Evolutionary conservation across 768 basidiomycete genomes (phyloP).

Genomic region (Boletus rubroflammeus): DNA sequence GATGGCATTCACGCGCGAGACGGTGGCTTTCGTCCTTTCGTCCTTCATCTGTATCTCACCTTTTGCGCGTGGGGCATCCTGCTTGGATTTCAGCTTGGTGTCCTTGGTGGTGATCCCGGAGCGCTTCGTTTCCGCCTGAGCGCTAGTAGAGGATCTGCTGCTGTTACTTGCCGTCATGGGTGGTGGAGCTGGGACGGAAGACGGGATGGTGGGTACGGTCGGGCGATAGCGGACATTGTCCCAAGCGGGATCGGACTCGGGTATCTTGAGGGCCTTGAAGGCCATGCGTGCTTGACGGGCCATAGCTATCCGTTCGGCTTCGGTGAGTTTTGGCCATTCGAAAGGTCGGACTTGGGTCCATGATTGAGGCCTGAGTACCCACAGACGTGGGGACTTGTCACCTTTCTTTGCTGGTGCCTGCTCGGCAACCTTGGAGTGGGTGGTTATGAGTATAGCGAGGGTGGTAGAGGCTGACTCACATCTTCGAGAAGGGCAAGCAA

Average conservation of each 20-base stretch:
- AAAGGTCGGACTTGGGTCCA: conserved; percentile 73
- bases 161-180: conserved; percentile 17
- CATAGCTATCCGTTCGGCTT: conserved; percentile 46
- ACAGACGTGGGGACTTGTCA: conserved; percentile 39
- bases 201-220: conserved; percentile 11
- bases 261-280: conserved; percentile 50
- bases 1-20: conserved; percentile 28
- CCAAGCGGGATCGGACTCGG: conserved; percentile 63
- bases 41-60: conserved; percentile 38
- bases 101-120: conserved; percentile 43
- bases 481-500: conserved; percentile 48
- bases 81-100: conserved; percentile 38
- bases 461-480: conserved; percentile 31
- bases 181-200: conserved; percentile 15
- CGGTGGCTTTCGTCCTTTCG: conserved; percentile 32
- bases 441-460: neutral
- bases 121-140: conserved; percentile 41
- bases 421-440: conserved; percentile 48
- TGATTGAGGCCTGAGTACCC: conserved; percentile 50
- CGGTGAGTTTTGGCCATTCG: conserved; percentile 51
- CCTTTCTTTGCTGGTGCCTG: conserved; percentile 32
- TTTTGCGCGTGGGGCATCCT: conserved; percentile 29
- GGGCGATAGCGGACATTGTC: conserved; percentile 42
- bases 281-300: conserved; percentile 49
- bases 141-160: conserved; percentile 20